phyloP scores from a whole-genome alignment of 805 yeast species.

The Cephaloascus fragrans region DNA sequence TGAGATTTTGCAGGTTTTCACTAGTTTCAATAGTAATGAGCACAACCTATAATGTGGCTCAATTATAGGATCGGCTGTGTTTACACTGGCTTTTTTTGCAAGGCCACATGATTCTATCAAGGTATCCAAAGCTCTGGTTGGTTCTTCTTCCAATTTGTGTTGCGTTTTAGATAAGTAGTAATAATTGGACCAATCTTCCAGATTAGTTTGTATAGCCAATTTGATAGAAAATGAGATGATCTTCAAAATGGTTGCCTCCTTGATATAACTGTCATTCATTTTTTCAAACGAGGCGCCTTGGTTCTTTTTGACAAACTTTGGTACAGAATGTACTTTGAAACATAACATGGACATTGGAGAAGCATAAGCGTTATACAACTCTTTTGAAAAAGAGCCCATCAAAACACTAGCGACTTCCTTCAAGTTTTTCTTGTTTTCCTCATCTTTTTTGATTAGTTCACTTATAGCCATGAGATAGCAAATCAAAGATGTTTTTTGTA shows the following conservation, averaged over 20 bases:
- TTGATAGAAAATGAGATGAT: slow-evolving; percentile 32
- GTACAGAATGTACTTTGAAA: slow-evolving; percentile 30
- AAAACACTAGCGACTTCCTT: slow-evolving; percentile 30
- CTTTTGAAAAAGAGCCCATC: slow-evolving; percentile 47
- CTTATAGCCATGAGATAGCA: slow-evolving; percentile 71
- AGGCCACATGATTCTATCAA: slow-evolving; percentile 33
- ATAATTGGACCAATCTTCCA: slow-evolving; percentile 50
- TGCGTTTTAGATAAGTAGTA: slow-evolving; percentile 52
- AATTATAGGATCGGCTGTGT: slow-evolving; percentile 44
- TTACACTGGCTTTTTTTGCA: slow-evolving; percentile 25
- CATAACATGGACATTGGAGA: slow-evolving; percentile 59
- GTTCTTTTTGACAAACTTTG: slow-evolving; percentile 19
- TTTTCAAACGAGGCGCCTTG: slow-evolving; percentile 16
- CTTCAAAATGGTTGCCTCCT: slow-evolving; percentile 20
- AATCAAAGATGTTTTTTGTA: slow-evolving; percentile 61
- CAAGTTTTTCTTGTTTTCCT: slow-evolving; percentile 9
- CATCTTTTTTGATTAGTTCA: slow-evolving; percentile 13
- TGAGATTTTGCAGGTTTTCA: slow-evolving; percentile 21
- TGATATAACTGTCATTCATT: slow-evolving; percentile 12
- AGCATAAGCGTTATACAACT: slow-evolving; percentile 45
- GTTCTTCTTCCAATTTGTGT: slow-evolving; percentile 31
- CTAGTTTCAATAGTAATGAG: slow-evolving; percentile 48
- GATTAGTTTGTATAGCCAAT: slow-evolving; percentile 33
- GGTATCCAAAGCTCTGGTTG: slow-evolving; percentile 25
- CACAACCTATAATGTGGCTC: slow-evolving; percentile 74